Evolutionary conservation across 179 eudicot genomes (phyloP), one percentile per base, ranked within the genome.

Genomic region (Gypsophila paniculata): DNA sequence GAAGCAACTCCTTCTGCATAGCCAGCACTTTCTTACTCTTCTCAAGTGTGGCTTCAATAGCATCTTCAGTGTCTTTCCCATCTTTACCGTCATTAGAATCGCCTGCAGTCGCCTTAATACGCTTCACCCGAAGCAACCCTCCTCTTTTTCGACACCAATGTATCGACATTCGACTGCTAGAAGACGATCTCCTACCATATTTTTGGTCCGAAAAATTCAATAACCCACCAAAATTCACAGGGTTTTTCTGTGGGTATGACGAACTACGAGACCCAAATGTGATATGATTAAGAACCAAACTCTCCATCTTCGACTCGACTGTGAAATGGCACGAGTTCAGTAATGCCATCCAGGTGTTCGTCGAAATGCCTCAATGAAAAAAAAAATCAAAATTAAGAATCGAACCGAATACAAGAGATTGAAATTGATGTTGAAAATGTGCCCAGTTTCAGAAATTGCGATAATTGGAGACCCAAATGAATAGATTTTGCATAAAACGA

Each of bases 21-120:
- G 89, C 92, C 17, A 91, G 66, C 74, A 87, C 90, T 80, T 86
- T 90, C 77, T 88, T 88, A 74, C 88, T 87, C 84, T 90, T 95
- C 69, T 90, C 88, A 82, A 95, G 86, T 15, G 92, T 83, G 70
- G 88, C 96, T 78, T 88, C 83, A 61, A 95, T 76, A 2, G 91
- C 85, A 72, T 88, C 94, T 13, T 86, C 94, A 29, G 78, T 49
- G 18, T 75, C 87, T 23, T 75, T 82, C 6, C 57, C 77, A 26
- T 76, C 77, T 61, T 77, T 87, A 48, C 72, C 84, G 62, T 74
- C 90, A 76, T 48, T 81, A 3, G 80, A 75, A 13, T 68, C 88
- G 46, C 68, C 72, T 0, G 62, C 64, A 19, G 60, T 74, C 11
- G 89, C 97, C 76, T 74, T 83, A 15, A 81, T 75, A 59, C 66